Percentiles rank a stretch among this genome's conserved stretches.
Conservation (phyloP, 768 basidiomycete genomes). For the Tubosaeta sp. region DNA sequence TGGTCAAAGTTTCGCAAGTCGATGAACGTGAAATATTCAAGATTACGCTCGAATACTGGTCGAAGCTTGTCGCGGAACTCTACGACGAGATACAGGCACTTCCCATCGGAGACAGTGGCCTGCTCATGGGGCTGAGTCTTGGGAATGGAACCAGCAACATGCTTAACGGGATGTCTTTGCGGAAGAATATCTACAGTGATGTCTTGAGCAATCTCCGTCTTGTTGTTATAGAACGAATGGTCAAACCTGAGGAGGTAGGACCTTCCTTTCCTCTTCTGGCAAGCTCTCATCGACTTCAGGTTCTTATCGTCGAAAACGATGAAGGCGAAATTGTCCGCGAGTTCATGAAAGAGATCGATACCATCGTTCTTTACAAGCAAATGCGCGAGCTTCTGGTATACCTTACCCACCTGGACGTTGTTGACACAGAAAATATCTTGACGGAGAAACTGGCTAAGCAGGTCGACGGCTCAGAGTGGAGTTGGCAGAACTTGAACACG, state of each 20-base stretch:
- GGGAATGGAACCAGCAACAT: slow-evolving; percentile 60
- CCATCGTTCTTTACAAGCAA: slow-evolving; percentile 97
- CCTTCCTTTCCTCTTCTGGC: background rate
- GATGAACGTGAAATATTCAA: slow-evolving; percentile 99
- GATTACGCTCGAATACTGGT: slow-evolving; percentile 97
- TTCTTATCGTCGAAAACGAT: slow-evolving; percentile 97
- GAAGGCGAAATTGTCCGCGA: slow-evolving; percentile 99
- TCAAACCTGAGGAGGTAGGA: slow-evolving; percentile 95
- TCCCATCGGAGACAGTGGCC: slow-evolving; percentile 80
- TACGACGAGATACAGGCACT: slow-evolving; percentile 96
- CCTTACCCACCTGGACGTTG: slow-evolving; percentile 93
- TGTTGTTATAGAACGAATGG: slow-evolving; percentile 98
- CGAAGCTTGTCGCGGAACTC: slow-evolving; percentile 90
- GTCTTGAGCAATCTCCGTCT: slow-evolving; percentile 90
- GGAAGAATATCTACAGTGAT: slow-evolving; percentile 95
- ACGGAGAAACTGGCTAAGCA: slow-evolving; percentile 97
- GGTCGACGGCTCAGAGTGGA: slow-evolving; percentile 98
- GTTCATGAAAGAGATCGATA: slow-evolving; percentile 98
- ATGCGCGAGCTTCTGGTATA: slow-evolving; percentile 98
- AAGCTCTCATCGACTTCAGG: slow-evolving; percentile 43
- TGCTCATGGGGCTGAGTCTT: slow-evolving; percentile 86
- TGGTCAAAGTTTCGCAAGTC: slow-evolving; percentile 97
- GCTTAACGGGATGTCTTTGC: slow-evolving; percentile 71
- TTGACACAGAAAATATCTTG: slow-evolving; percentile 94
- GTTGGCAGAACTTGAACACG: slow-evolving; percentile 98